phyloP scores from a whole-genome alignment of 345 rosid species.

The Carallia brachiata region DNA sequence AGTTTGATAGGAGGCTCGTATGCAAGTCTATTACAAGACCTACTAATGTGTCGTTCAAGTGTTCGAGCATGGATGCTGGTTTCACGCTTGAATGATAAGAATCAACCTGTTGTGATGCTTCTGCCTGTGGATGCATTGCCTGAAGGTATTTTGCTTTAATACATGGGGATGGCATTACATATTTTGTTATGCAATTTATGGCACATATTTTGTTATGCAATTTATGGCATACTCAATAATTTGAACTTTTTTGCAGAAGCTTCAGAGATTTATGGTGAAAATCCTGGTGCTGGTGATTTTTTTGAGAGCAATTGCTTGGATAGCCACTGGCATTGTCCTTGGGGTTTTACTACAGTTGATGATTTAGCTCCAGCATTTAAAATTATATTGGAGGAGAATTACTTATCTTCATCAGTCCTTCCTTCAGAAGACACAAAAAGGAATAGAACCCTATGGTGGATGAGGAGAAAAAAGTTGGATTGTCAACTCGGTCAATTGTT shows the following conservation, averaged over 20 bases:
- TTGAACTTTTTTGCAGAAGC: conserved; percentile 26
- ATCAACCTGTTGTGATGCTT: conserved; percentile 67
- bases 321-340: conserved; percentile 79
- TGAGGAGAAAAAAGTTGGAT: conserved; percentile 72
- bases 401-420: conserved; percentile 46
- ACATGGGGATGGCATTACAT: conserved; percentile 8
- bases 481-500: conserved; percentile 58
- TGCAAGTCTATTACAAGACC: conserved; percentile 54
- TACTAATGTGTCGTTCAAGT: conserved; percentile 46
- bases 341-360: conserved; percentile 71
- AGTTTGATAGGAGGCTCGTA: conserved; percentile 63
- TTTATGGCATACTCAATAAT: neutral
- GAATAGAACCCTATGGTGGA: conserved; percentile 71
- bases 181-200: conserved; percentile 12
- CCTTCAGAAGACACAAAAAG: conserved; percentile 56
- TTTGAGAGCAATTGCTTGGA: conserved; percentile 30
- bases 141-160: conserved; percentile 55
- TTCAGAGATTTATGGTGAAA: conserved; percentile 48
- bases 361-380: conserved; percentile 74
- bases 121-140: conserved; percentile 58
- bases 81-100: conserved; percentile 59
- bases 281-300: conserved; percentile 26
- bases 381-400: conserved; percentile 72
- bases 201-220: conserved; percentile 8
- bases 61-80: conserved; percentile 69